These are phyloP conservation scores for Globisporangium nagaii DNA, from an alignment of 352 stramenopile species.

Conservation along the genomic window DNA sequence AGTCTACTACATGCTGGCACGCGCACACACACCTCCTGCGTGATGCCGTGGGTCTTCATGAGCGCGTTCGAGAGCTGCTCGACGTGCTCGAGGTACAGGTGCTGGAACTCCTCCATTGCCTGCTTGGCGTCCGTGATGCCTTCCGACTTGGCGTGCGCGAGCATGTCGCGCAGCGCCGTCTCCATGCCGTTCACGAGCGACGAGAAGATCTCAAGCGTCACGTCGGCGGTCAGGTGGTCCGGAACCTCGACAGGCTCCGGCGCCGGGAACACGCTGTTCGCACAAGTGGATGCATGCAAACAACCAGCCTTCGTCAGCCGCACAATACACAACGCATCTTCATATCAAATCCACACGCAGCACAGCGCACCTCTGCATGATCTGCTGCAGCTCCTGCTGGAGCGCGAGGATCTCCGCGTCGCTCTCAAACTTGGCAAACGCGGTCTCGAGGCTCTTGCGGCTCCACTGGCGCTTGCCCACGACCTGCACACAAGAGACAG, in stretches of 20 bases:
- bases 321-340: no score
- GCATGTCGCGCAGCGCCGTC: constrained; percentile 72
- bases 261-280: constrained; percentile 54
- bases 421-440: constrained; percentile 55
- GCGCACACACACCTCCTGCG: constrained; percentile 39
- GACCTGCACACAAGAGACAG: constrained; percentile 17
- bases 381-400: constrained; percentile 55
- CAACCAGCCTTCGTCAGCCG: no score
- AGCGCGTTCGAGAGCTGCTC: constrained; percentile 59
- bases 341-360: background rate
- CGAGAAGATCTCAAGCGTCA: constrained; percentile 58
- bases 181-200: constrained; percentile 71
- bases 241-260: constrained; percentile 52
- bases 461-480: constrained; percentile 61
- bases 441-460: constrained; percentile 46
- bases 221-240: constrained; percentile 61
- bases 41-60: constrained; percentile 61
- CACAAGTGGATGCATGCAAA: no score
- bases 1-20: background rate
- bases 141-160: constrained; percentile 56
- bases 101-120: constrained; percentile 76
- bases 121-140: constrained; percentile 65
- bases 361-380: constrained; percentile 51
- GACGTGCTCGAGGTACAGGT: constrained; percentile 67
- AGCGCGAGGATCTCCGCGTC: constrained; percentile 56